Evolutionary conservation across 352 stramenopile species (phyloP), one percentile per base, ranked within the genome.

Genomic region (Pythium oligandrum): DNA sequence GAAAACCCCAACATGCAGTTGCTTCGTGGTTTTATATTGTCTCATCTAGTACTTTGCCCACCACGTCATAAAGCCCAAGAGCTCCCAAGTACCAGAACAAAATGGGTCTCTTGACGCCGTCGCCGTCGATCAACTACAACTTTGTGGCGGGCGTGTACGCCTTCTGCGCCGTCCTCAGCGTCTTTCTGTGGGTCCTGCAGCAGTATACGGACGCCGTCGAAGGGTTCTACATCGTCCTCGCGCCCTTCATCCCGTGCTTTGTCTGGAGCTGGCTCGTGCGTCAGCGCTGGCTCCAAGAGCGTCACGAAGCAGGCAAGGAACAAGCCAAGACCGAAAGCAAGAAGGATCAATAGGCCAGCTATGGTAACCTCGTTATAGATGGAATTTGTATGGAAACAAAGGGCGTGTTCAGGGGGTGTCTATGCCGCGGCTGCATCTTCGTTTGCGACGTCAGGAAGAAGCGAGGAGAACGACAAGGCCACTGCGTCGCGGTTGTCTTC

Each of bases 91-190:
- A 26, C 17, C 17, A 26, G 17, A 52, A 48, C 42, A 52, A 43
- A 12, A 59, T 64, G 64, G 63, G 51, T 44, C 37, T 90, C 53
- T 79, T 93, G 36, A 77, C 66, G 58, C 80, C 80, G 51, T 89
- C 78, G 46, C 53, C 73, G 42, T 83, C 70, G 31, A 96, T 95
- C 66, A 96, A 96, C 71, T 96, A 96, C 77, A 86, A 90, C 74
- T 96, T 96, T 55, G 84, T 96, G 30, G 61, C 72, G 26, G 79
- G 79, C 38, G 67, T 88, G 36, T 96, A 96, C 62, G 75, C 65
- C 26, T 71, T 79, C 56, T 92, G 86, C 55, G 80, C 71, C 6
- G 55, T 63, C 33, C 55, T 94, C 42, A 85, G 66, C 47, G 51
- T 77, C 46, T 42, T 86, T 54, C 73, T 96, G 32, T 61, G 72